These are phyloP conservation scores for Hymenoscyphus albidus DNA, from an alignment of 2,329 filamentous ascomycete genomes.

Conservation along the genomic window DNA sequence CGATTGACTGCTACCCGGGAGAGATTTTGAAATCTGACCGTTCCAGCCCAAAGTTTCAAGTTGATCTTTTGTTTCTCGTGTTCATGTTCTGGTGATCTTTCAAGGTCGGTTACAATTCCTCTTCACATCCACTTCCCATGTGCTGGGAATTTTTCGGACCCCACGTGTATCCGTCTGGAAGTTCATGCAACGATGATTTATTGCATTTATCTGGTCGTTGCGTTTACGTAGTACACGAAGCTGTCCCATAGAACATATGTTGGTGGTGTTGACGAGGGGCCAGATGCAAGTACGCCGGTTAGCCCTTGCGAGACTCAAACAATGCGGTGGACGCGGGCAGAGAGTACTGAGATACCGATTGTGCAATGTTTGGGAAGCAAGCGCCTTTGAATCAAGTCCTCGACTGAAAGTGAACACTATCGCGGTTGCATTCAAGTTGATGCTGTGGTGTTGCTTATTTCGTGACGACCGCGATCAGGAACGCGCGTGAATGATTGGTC, in stretches of 20 bases:
- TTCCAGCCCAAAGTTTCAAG: neutral
- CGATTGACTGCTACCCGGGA: neutral
- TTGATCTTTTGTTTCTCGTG: conserved; percentile 2
- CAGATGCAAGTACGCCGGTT: neutral
- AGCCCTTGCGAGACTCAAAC: neutral
- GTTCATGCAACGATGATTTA: neutral
- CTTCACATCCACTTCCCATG: neutral
- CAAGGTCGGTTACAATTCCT: neutral
- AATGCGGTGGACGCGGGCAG: neutral
- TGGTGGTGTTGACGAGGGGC: neutral
- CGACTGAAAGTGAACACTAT: neutral
- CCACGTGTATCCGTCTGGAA: neutral
- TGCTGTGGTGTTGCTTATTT: neutral
- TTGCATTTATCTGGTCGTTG: neutral
- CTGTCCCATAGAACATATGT: neutral
- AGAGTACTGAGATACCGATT: neutral
- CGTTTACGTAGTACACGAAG: neutral
- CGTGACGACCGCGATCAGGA: neutral
- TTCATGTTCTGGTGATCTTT: neutral
- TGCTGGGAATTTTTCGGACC: neutral
- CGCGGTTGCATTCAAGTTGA: neutral
- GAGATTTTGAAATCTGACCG: neutral
- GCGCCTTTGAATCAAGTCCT: neutral
- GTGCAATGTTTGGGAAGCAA: neutral
- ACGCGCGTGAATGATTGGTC: neutral